Percentiles rank a stretch among this genome's conserved stretches.
Conservation (phyloP, 768 basidiomycete genomes). For the Auricularia heimuer region DNA sequence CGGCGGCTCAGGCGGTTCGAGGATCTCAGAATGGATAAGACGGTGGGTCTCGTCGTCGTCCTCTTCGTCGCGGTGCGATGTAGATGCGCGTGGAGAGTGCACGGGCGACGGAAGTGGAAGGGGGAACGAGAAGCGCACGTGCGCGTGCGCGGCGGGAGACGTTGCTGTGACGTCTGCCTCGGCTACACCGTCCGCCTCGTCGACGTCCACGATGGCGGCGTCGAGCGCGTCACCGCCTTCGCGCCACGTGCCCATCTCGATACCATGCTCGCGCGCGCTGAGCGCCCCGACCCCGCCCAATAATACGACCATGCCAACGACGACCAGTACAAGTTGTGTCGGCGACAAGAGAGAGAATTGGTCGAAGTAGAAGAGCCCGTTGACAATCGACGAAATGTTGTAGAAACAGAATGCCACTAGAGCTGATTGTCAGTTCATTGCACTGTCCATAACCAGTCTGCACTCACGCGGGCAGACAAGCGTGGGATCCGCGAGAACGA, state of each 20-base stretch:
- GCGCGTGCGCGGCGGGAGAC: not conserved
- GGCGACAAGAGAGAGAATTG: constrained; percentile 65
- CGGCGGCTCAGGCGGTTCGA: not conserved
- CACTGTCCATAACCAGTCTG: constrained; percentile 1
- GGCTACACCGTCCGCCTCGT: constrained; percentile 4
- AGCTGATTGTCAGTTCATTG: not conserved
- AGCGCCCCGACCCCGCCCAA: constrained; percentile 88
- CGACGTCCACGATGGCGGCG: constrained; percentile 6
- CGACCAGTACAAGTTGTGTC: constrained; percentile 64
- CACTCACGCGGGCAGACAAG: constrained; percentile 74
- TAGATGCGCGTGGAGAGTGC: not conserved
- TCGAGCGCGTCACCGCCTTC: constrained; percentile 32
- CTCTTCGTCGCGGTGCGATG: not conserved
- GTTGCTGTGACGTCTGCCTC: constrained; percentile 3
- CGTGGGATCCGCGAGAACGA: constrained; percentile 75
- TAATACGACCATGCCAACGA: constrained; percentile 64
- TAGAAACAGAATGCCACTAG: constrained; percentile 90
- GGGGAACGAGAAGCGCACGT: not conserved
- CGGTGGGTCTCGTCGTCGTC: not conserved
- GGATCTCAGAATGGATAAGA: not conserved
- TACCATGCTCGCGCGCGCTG: constrained; percentile 50
- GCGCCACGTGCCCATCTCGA: constrained; percentile 32
- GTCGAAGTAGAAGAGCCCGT: constrained; percentile 82
- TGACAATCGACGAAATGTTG: constrained; percentile 85
- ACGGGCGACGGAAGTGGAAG: not conserved